A percentile compares a stretch with the other conserved stretches of the same genome.
Evolutionary conservation across 176 grass and related monocot species (phyloP).

Genomic region (Eremochloa ophiuroides): DNA sequence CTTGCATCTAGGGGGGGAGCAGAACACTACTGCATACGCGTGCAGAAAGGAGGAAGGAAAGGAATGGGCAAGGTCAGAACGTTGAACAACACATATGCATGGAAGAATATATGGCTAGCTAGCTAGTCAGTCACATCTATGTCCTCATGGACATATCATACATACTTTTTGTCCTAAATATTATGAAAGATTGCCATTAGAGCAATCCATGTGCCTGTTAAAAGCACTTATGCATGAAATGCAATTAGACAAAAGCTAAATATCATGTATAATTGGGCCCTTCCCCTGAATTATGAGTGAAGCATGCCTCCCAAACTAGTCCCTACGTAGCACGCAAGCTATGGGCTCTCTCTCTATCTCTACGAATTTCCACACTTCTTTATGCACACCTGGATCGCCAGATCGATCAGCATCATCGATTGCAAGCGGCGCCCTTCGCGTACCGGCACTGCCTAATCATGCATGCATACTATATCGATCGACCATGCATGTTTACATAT

Average conservation of each 20-base stretch:
- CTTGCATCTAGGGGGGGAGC: too few relatives aligned
- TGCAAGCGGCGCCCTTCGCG: slow-evolving; percentile 27
- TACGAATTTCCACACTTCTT: not conserved
- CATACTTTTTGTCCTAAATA: not conserved
- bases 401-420: slow-evolving; percentile 17
- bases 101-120: not conserved
- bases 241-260: slow-evolving; percentile 5
- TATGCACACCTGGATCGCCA: not conserved
- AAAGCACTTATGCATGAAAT: not conserved
- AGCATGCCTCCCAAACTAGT: slow-evolving; percentile 1
- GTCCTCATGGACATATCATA: not conserved
- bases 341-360: not conserved
- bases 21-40: too few relatives aligned
- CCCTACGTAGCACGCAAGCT: slow-evolving; percentile 7
- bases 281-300: slow-evolving; percentile 32
- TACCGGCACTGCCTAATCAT: slow-evolving; percentile 55
- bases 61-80: not conserved
- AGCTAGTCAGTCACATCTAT: not conserved
- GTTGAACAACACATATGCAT: not conserved
- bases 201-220: not conserved
- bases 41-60: slow-evolving; percentile 18
- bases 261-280: slow-evolving; percentile 7
- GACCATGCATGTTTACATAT: not conserved
- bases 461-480: not conserved
- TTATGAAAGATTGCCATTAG: not conserved